Evolutionary conservation across 2,329 filamentous ascomycete genomes (phyloP), one percentile per base, ranked within the genome.

Genomic region (Geosmithia putterillii): DNA sequence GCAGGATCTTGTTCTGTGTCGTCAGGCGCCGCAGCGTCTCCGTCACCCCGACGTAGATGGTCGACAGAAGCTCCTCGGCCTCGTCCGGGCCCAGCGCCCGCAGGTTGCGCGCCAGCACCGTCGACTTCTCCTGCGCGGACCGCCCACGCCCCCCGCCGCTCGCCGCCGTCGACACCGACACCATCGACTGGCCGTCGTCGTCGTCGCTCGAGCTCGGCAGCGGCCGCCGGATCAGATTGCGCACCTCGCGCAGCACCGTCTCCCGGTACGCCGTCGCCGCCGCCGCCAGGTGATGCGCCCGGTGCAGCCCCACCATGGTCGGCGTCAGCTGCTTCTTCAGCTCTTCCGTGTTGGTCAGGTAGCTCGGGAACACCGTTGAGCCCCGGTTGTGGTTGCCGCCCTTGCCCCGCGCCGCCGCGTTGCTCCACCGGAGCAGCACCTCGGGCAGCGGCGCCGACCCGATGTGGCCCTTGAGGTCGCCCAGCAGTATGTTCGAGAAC

Each of bases 191-290:
- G 57, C 92, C 86, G 47, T 83, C 86, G 57, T 98, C 92, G 51
- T 96, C 90, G 47, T 98, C 92, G 52, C 79, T 92, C 10, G 90
- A 94, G 55, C 88, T 95, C 1, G 92, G 92, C 35, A 98, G 70
- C 20, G 90, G 84, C 45, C 80, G 78, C 43, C 88, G 77, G 41
- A 98, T 90, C 41, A 96, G 69, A 28, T 77, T 80, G 53, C 90
- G 84, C 58, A 96, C 82, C 60, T 98, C 92, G 41, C 85, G 81
- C 48, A 94, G 66, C 12, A 94, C 79, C 1, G 85, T 75, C 36
- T 94, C 88, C 50, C 90, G 79, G 60, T 92, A 96, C 0, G 81
- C 79, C 35, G 81, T 74, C n/a, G 88, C 85, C 18, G 92, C 92
- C 32, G 81, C 76, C 4, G 80, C 79, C 2, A 90, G 83, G 54